Conservation (phyloP, 2,329 filamentous ascomycete species). For the Plectosphaerella cucumerina region DNA sequence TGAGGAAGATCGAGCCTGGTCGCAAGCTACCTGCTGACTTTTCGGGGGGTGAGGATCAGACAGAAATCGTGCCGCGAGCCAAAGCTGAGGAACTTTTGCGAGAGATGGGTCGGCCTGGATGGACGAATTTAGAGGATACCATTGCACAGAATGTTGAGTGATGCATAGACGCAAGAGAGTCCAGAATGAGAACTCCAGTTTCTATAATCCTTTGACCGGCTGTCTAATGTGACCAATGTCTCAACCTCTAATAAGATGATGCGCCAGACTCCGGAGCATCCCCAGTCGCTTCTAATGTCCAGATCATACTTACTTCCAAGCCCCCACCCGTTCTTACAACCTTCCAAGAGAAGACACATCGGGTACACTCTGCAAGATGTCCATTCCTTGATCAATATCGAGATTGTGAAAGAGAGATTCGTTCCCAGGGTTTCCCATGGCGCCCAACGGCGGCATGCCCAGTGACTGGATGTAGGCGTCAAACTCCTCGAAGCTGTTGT, state of each 20-base stretch:
- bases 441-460: neutral
- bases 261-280: too few relatives aligned
- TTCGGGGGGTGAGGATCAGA: conserved; percentile 4
- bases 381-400: neutral
- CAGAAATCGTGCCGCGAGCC: neutral
- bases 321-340: too few relatives aligned
- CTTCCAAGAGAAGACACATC: too few relatives aligned
- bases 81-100: neutral
- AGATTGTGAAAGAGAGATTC: neutral
- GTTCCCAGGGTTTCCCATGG: neutral
- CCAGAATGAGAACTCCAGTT: neutral
- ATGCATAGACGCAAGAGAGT: too few relatives aligned
- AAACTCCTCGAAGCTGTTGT: neutral
- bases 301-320: too few relatives aligned
- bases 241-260: too few relatives aligned
- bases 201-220: too few relatives aligned
- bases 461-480: neutral
- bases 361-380: too few relatives aligned
- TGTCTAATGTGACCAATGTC: too few relatives aligned
- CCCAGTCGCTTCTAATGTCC: too few relatives aligned
- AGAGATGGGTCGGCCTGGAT: neutral
- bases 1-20: conserved; percentile 16
- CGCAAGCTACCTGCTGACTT: conserved; percentile 19
- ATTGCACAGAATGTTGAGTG: too few relatives aligned
- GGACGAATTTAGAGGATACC: neutral